Evolutionary conservation across 345 rosid species (phyloP), one percentile per base, ranked within the genome.

Genomic region (Diplotaxis tenuifolia): DNA sequence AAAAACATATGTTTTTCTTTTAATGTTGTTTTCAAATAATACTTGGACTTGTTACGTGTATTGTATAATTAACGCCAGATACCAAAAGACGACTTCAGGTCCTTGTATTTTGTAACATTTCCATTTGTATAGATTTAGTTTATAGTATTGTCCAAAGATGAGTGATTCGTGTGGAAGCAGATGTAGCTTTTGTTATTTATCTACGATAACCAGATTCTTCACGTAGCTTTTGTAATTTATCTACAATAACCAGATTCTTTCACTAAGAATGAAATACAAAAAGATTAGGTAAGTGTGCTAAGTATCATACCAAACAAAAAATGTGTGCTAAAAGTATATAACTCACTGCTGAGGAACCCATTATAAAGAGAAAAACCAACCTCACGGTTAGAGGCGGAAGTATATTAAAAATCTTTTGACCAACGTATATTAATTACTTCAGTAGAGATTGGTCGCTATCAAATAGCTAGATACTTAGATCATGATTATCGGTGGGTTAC

Each of bases 281-380:
- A 23, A 67, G 10, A 49, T 47, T 59, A 34, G 54, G 62, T 59
- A 19, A 6, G 29, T 49, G 9, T 57, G 60, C 22, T 66, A n/a
- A n/a, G n/a, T n/a, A n/a, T n/a, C n/a, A n/a, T n/a, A n/a, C n/a
- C n/a, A n/a, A n/a, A n/a, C n/a, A n/a, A n/a, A n/a, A n/a, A n/a
- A n/a, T n/a, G n/a, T n/a, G n/a, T n/a, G n/a, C n/a, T n/a, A n/a
- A 6, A 56, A 28, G 16, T 49, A 72, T 72, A 53, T 54, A 4
- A 62, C 62, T 71, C 75, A 62, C 68, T 68, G 68, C 40, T 60
- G 18, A 56, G 27, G 29, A 40, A 15, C 23, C 34, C 52, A 57
- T 57, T 6, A 16, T 2, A n/a, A n/a, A 21, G n/a, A 68, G 23
- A 10, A 8, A 57, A 11, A 38, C 12, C n/a, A n/a, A n/a, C 60